A percentile compares a stretch with the other conserved stretches of the same genome.
Evolutionary conservation across 140 eudicot genomes (phyloP).

Genomic region (Eryngium alpinum): DNA sequence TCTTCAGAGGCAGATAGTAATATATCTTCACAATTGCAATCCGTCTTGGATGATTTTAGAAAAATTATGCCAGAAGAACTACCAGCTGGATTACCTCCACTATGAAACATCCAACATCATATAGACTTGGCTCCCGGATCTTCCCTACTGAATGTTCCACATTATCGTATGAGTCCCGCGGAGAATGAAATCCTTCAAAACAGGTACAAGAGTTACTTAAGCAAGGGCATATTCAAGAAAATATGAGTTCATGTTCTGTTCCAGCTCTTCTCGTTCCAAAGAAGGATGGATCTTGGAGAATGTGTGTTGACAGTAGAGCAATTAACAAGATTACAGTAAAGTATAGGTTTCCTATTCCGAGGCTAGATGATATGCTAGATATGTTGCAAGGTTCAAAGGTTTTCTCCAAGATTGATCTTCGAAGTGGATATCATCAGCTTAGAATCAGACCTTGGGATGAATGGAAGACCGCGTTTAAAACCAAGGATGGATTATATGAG

Average conservation of each 20-base stretch:
- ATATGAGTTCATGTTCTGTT: constrained; percentile 1
- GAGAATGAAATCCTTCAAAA: not conserved
- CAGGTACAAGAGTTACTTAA: not conserved
- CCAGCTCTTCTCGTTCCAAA: not conserved
- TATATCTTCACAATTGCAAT: not conserved
- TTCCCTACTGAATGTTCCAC: not conserved
- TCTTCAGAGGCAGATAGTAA: not conserved
- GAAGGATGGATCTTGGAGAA: not conserved
- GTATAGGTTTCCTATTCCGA: not conserved
- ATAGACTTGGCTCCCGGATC: not conserved
- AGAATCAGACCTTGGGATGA: not conserved
- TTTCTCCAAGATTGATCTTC: not conserved
- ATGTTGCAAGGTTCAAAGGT: not conserved
- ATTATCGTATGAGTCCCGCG: not conserved
- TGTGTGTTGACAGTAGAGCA: not conserved
- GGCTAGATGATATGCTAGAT: not conserved
- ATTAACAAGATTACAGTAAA: not conserved
- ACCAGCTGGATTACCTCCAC: not conserved
- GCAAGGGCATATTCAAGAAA: not conserved
- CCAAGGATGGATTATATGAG: not conserved
- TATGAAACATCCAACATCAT: not conserved
- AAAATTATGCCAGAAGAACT: not conserved
- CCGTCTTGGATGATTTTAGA: not conserved
- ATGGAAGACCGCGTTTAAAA: not conserved
- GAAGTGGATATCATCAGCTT: not conserved